Percentiles rank a stretch among this genome's conserved stretches.
phyloP scores from a whole-genome alignment of 495 filamentous ascomycete genomes.

The Annulohypoxylon bovei region DNA sequence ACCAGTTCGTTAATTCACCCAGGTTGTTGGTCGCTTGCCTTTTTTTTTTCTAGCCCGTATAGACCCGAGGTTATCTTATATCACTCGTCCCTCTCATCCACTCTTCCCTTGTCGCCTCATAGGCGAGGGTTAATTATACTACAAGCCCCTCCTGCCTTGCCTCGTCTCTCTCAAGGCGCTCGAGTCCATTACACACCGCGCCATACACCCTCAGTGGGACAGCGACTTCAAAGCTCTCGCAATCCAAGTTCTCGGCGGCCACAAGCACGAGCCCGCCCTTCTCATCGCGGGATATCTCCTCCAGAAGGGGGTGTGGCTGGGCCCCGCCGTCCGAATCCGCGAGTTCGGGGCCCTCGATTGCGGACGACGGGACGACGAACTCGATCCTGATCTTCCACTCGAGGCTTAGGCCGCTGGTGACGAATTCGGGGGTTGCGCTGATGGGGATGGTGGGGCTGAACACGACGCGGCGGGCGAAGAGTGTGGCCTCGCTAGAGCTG shows the following conservation, averaged over 20 bases:
- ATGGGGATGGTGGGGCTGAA: slow-evolving; percentile 85
- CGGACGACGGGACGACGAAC: slow-evolving; percentile 74
- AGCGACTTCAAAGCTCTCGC: slow-evolving; percentile 89
- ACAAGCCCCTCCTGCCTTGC: slow-evolving; percentile 57
- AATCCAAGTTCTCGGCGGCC: slow-evolving; percentile 77
- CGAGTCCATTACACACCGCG: slow-evolving; percentile 60
- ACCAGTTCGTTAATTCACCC: slow-evolving; percentile 8
- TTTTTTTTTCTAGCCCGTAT: slow-evolving; percentile 13
- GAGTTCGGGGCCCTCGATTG: slow-evolving; percentile 18
- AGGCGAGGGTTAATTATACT: slow-evolving; percentile 46
- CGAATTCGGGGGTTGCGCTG: slow-evolving; percentile 83
- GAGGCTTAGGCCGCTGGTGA: slow-evolving; percentile 84
- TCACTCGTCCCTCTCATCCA: background rate
- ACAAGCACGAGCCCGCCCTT: slow-evolving; percentile 72
- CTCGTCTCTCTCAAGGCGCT: slow-evolving; percentile 61
- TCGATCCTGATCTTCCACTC: slow-evolving; percentile 90
- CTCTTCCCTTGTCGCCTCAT: background rate
- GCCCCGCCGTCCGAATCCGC: background rate
- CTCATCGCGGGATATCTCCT: slow-evolving; percentile 76
- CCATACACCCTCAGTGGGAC: slow-evolving; percentile 88
- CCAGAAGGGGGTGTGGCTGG: slow-evolving; percentile 56
- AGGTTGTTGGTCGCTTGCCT: background rate
- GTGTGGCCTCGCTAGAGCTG: slow-evolving; percentile 77
- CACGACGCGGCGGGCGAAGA: slow-evolving; percentile 79
- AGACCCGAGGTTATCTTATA: background rate